Base-by-base conservation (phyloP, 1,284 basidiomycete genomes). In the Microbotryum scabiosae region DNA sequence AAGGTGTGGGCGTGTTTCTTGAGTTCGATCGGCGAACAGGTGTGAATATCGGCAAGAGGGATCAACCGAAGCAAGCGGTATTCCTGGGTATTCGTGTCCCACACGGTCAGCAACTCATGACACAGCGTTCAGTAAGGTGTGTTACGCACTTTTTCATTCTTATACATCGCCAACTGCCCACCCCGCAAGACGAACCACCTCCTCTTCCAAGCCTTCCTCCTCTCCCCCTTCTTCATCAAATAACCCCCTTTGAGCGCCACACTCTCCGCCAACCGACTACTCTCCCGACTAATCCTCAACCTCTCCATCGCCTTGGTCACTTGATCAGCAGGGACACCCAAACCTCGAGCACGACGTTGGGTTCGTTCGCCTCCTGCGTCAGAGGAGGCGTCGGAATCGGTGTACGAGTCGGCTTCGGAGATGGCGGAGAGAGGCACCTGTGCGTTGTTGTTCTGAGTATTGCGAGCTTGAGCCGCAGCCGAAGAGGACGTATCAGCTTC, bases 191-290 rank as follows among this genome's bases (percentile, higher is more conserved):
- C 96, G 70, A 97, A 98, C 94, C 94, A 98, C 44, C 94, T 83
- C 78, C 93, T 93, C 81, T 97, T 97, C 94, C 94, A 98, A 1
- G 86, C 91, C 86, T 97, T 97, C 76, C 96, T 81, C 65, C 91
- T 83, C 76, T 97, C 91, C 68, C 94, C 93, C 79, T 92, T 94
- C 81, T 97, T 97, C 81, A 84, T 86, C 55, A 97, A 78, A 77
- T 92, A 96, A 3, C 93, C 93, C 25, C 86, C 84, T 76, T 91
- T 94, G 73, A 96, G 81, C 45, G 67, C 59, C 12, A 89, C 85
- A 55, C 82, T 82, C 73, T 92, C 90, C 60, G 70, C 72, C 60
- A 75, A 23, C 20, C 60, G 57, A 10, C 60, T 51, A n/a, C 85
- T 59, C 48, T 62, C 61, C 23, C 58, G 51, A 23, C n/a, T 23